Percentiles rank a stretch among this genome's conserved stretches.
phyloP scores from a whole-genome alignment of 1,284 basidiomycete genomes.

The Malassezia sp. region DNA sequence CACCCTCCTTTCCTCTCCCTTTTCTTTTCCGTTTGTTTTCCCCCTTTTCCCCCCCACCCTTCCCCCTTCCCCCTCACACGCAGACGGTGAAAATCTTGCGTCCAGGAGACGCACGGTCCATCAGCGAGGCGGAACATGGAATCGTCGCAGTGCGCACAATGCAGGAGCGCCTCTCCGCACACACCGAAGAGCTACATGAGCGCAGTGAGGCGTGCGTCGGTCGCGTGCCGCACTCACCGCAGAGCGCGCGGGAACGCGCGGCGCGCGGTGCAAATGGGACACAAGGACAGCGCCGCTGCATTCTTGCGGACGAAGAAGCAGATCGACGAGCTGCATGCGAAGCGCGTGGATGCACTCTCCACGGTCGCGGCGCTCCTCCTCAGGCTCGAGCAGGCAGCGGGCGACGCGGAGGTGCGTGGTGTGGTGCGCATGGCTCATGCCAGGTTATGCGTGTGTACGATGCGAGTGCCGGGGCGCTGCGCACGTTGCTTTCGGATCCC shows the following conservation, averaged over 20 bases:
- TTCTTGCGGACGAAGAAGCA: slow-evolving; percentile 68
- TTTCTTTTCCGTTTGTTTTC: too few species aligned
- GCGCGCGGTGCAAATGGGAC: too few species aligned
- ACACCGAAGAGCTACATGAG: slow-evolving; percentile 58
- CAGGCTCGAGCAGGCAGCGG: slow-evolving; percentile 73
- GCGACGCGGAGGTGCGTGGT: slow-evolving; percentile 72
- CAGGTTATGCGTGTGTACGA: slow-evolving; percentile 78
- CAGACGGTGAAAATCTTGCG: slow-evolving; percentile 24
- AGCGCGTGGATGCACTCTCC: slow-evolving; percentile 62
- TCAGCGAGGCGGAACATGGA: slow-evolving; percentile 61
- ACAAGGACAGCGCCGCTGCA: slow-evolving; percentile 60
- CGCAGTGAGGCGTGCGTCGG: slow-evolving; percentile 58
- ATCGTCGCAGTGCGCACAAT: slow-evolving; percentile 65
- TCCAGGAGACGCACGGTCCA: slow-evolving; percentile 23
- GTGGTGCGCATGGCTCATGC: slow-evolving; percentile 2
- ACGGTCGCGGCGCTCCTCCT: slow-evolving; percentile 66
- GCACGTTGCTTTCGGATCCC: slow-evolving; percentile 64
- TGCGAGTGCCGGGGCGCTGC: slow-evolving; percentile 65
- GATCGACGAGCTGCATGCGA: slow-evolving; percentile 63
- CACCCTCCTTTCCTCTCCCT: too few species aligned
- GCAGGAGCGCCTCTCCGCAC: slow-evolving; percentile 56
- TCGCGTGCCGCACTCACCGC: background rate
- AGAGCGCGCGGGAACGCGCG: slow-evolving; percentile 62
- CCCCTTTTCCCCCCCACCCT: too few species aligned
- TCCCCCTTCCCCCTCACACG: too few species aligned